phyloP scores from a whole-genome alignment of 2,329 filamentous ascomycete genomes.

The Allantophomopsis cytisporea region DNA sequence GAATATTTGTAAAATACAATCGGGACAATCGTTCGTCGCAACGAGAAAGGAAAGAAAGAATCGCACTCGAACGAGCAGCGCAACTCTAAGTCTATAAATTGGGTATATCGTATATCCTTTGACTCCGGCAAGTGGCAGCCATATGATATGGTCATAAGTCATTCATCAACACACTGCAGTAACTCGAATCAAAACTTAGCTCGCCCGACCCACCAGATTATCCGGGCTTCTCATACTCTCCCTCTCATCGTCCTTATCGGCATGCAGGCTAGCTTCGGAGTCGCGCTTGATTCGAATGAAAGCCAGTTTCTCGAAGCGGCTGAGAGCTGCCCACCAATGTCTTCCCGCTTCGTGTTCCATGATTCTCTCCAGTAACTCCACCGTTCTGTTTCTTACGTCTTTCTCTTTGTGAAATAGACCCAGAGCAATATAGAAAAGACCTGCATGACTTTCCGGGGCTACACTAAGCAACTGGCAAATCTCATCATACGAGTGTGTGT shows the following conservation, averaged over 20 bases:
- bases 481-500: conserved; percentile 69
- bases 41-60: too few species aligned
- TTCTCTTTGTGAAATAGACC: conserved; percentile 83
- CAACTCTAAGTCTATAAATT: too few species aligned
- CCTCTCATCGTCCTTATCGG: conserved; percentile 26
- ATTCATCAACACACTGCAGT: too few species aligned
- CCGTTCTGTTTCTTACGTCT: conserved; percentile 64
- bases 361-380: conserved; percentile 70
- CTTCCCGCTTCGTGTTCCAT: conserved; percentile 78
- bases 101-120: too few species aligned
- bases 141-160: too few species aligned
- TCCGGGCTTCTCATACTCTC: background rate
- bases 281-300: conserved; percentile 68
- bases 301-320: conserved; percentile 77
- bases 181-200: background rate
- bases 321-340: conserved; percentile 83
- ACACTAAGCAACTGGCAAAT: conserved; percentile 75
- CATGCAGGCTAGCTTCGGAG: conserved; percentile 29
- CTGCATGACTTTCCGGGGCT: conserved; percentile 73
- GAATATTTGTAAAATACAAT: too few species aligned
- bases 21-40: too few species aligned
- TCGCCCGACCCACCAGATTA: background rate
- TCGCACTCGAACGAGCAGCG: too few species aligned
- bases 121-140: too few species aligned
- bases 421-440: conserved; percentile 80